Percentiles rank a stretch among this genome's conserved stretches.
Evolutionary conservation across 257 asterid species (phyloP).

Genomic region (Ilex aquifolium): DNA sequence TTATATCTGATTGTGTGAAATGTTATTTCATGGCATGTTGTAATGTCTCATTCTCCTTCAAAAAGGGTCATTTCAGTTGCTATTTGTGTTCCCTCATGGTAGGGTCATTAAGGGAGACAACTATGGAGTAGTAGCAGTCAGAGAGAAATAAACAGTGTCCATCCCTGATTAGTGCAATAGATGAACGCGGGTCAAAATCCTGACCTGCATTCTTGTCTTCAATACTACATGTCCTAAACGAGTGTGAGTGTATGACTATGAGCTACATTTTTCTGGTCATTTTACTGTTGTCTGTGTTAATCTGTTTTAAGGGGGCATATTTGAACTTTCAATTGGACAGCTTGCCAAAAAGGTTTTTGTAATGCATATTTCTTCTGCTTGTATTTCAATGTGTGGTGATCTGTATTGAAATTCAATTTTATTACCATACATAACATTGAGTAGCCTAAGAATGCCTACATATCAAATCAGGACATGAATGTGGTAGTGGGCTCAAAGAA

Average conservation of each 20-base stretch:
- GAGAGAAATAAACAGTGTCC: too few species aligned
- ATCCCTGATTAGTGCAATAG: too few species aligned
- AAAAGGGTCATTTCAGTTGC: not conserved
- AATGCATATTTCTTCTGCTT: not conserved
- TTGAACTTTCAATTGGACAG: too few species aligned
- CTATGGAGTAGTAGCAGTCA: too few species aligned
- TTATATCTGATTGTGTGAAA: not conserved
- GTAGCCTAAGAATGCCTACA: slow-evolving; percentile 8
- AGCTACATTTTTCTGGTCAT: not conserved
- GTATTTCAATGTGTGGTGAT: not conserved
- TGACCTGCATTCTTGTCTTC: too few species aligned
- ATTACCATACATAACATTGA: not conserved
- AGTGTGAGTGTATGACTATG: too few species aligned
- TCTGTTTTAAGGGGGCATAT: not conserved
- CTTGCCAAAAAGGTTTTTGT: too few species aligned
- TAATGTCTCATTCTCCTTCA: not conserved
- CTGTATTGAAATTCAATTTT: not conserved
- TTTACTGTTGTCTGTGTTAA: not conserved
- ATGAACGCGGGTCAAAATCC: too few species aligned
- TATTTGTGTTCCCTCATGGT: not conserved
- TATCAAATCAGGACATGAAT: slow-evolving; percentile 52
- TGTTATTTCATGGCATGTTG: not conserved
- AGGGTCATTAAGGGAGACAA: too few species aligned
- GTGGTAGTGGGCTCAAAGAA: slow-evolving; percentile 72
- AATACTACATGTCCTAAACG: too few species aligned